Conservation (phyloP, 2,329 filamentous ascomycete species). For the Microsporum canis region DNA sequence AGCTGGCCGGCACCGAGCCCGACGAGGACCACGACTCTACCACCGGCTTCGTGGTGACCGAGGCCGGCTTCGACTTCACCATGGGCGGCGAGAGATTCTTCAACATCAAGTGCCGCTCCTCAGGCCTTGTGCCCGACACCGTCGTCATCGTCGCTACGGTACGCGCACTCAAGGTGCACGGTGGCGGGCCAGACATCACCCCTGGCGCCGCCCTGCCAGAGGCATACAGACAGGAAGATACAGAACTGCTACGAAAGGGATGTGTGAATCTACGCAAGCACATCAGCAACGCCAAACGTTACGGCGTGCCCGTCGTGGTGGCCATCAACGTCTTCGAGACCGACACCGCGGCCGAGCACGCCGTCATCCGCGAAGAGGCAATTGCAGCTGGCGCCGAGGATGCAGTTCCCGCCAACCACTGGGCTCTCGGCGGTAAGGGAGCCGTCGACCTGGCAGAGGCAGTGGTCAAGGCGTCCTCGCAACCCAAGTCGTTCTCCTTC, state of each 20-base stretch:
- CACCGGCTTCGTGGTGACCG: slow-evolving; percentile 87
- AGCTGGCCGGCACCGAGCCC: slow-evolving; percentile 85
- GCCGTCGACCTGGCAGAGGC: slow-evolving; percentile 80
- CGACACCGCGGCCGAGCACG: slow-evolving; percentile 84
- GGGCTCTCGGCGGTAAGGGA: slow-evolving; percentile 86
- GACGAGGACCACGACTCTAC: slow-evolving; percentile 76
- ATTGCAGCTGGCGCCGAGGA: slow-evolving; percentile 87
- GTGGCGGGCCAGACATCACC: slow-evolving; percentile 85
- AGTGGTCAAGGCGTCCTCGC: slow-evolving; percentile 69
- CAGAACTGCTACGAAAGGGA: slow-evolving; percentile 77
- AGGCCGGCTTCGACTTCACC: slow-evolving; percentile 97
- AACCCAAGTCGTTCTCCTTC: slow-evolving; percentile 77
- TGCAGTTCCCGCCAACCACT: slow-evolving; percentile 89
- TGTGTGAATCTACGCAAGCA: slow-evolving; percentile 95
- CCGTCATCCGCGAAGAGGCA: slow-evolving; percentile 79
- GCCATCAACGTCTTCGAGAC: slow-evolving; percentile 95
- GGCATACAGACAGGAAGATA: slow-evolving; percentile 86
- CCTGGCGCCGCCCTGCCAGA: slow-evolving; percentile 75
- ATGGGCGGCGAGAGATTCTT: slow-evolving; percentile 99
- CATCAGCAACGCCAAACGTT: slow-evolving; percentile 76
- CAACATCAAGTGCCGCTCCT: slow-evolving; percentile 98
- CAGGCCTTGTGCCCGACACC: slow-evolving; percentile 81
- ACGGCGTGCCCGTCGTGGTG: slow-evolving; percentile 87
- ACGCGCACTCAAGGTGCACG: slow-evolving; percentile 91
- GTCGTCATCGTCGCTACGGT: slow-evolving; percentile 94